Evolutionary conservation across 2,329 filamentous ascomycete genomes (phyloP), one percentile per base, ranked within the genome.

Genomic region (Torrubiella hemipterigena): DNA sequence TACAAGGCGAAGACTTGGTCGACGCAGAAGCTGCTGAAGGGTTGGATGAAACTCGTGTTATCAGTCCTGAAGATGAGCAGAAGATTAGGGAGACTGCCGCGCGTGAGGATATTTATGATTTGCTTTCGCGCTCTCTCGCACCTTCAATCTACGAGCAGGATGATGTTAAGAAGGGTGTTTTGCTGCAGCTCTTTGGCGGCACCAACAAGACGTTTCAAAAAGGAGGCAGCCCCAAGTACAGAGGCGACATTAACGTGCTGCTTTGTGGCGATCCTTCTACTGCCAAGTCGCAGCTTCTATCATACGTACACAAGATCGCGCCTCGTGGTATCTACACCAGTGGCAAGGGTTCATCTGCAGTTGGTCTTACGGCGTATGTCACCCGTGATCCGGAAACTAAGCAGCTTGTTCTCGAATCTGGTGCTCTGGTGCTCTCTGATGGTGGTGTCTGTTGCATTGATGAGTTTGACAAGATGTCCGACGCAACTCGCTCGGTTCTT

Each of bases 181-280:
- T 98, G 9, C 75, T 98, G 4, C 91, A 98, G 50, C 73, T 98
- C 24, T 98, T 98, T 51, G 89, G 91, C 22, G 91, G 91, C 34
- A 94, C 91, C 20, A 98, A 98, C 65, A 98, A 98, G 61, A 84
- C 83, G 1, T 98, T 98, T 55, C 75, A 93, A 36, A 96, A 95
- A 57, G 91, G 91, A 34, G 91, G 87, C 35, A 94, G 83, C 49
- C 91, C 91, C 6, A 87, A 81, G 46, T 98, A 98, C 55, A 76
- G 91, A 63, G 91, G 91, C 39, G 91, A 98, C 55, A 95, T 98
- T 63, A 98, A 98, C 52, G 74, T 98, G 30, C 69, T 98, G 26
- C 78, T 98, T 21, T 98, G 91, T 48, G 91, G 91, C 67, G 91
- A 98, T 49, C 91, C 91, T 0, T 96, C 89, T 0, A 98, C 91